Conservation (phyloP, 2,329 filamentous ascomycete species). For the Macroventuria anomochaeta region DNA sequence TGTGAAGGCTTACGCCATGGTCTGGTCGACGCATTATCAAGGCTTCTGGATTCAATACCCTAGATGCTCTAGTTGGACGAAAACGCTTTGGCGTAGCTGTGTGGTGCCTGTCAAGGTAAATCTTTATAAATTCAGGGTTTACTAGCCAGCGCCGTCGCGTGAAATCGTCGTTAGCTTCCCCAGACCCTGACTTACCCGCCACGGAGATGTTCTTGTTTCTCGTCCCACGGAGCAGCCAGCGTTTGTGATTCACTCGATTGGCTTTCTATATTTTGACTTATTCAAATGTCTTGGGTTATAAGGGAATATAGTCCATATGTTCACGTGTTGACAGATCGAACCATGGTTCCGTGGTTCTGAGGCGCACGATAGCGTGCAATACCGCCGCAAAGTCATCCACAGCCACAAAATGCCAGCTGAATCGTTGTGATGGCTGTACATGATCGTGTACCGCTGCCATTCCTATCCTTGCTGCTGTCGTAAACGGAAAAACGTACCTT, state of each 20-base stretch:
- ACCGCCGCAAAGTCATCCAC: background rate
- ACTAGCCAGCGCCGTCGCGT: slow-evolving; percentile 8
- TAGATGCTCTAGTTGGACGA: slow-evolving; percentile 7
- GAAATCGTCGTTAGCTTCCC: background rate
- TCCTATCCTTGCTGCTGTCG: background rate
- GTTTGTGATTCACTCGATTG: slow-evolving; percentile 2
- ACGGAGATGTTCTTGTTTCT: background rate
- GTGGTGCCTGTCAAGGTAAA: slow-evolving; percentile 11
- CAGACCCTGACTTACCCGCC: background rate
- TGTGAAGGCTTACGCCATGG: background rate
- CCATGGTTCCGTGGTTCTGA: background rate
- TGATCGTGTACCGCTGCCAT: background rate
- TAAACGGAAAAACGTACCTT: background rate
- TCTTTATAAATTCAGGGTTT: slow-evolving; percentile 1
- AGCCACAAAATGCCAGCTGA: background rate
- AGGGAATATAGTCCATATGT: background rate
- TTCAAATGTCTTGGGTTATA: background rate
- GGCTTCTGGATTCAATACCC: slow-evolving; percentile 8
- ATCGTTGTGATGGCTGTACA: background rate
- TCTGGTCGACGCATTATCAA: slow-evolving; percentile 1
- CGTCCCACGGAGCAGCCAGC: background rate
- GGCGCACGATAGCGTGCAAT: background rate
- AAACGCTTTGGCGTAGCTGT: slow-evolving; percentile 1
- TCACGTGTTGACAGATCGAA: too few species aligned
- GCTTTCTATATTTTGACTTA: background rate